Conservation (phyloP, 2,329 filamentous ascomycete genomes). For the Diaporthe nobilis region DNA sequence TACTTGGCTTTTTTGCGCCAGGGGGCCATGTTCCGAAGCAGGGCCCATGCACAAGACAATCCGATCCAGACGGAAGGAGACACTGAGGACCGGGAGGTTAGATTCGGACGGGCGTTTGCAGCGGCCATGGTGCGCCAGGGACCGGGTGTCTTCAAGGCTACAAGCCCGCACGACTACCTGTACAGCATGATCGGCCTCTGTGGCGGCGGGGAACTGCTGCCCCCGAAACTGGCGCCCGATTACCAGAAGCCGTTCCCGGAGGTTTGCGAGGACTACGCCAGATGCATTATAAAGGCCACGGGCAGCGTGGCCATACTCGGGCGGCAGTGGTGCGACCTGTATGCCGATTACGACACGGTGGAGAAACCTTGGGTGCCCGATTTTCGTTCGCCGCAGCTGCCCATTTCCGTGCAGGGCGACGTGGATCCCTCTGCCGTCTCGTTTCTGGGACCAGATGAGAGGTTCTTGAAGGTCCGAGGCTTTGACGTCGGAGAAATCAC, state of each 20-base stretch:
- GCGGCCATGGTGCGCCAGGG: not conserved
- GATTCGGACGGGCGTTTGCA: not conserved
- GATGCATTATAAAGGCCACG: not conserved
- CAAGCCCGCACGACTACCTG: not conserved
- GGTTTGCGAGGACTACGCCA: not conserved
- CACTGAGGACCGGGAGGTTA: not conserved
- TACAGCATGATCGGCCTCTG: not conserved
- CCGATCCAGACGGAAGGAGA: not conserved
- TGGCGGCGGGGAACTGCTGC: not conserved
- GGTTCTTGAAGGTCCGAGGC: not conserved
- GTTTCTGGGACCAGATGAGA: not conserved
- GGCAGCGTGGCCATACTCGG: not conserved
- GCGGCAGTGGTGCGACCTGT: not conserved
- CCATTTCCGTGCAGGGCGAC: not conserved
- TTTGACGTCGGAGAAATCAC: not conserved
- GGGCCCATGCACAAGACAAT: not conserved
- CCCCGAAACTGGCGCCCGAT: not conserved
- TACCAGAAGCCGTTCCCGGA: not conserved
- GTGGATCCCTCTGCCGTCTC: not conserved
- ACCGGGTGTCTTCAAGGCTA: not conserved
- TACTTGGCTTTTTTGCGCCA: fast-evolving
- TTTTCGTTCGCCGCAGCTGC: not conserved
- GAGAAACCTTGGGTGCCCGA: not conserved
- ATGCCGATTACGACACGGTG: not conserved
- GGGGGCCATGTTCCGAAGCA: not conserved